A percentile compares a stretch with the other conserved stretches of the same genome.
Conservation (phyloP, 768 basidiomycete genomes). For the Pleurotus tuoliensis region DNA sequence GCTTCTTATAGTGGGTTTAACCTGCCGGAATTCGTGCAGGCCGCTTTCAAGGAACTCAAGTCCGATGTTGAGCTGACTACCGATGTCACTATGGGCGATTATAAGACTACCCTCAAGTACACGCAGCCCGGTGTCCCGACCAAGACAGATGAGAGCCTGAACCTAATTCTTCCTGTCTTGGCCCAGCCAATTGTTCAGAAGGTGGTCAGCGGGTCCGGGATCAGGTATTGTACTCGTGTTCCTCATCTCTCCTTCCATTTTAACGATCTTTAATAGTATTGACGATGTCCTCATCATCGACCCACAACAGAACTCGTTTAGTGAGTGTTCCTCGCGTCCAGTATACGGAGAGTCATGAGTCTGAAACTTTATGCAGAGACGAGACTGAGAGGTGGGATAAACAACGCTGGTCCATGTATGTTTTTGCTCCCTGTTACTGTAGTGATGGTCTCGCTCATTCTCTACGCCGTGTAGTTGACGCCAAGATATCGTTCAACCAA, state of each 20-base stretch:
- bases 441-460: slow-evolving; percentile 3
- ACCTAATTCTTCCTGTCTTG: slow-evolving; percentile 63
- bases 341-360: neutral
- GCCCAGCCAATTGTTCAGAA: slow-evolving; percentile 74
- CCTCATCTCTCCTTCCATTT: neutral
- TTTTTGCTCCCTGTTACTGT: slow-evolving; percentile 1
- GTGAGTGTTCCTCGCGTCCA: slow-evolving; percentile 25
- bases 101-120: slow-evolving; percentile 59
- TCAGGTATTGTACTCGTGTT: slow-evolving; percentile 38
- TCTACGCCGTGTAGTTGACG: slow-evolving; percentile 46
- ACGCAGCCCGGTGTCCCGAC: slow-evolving; percentile 54
- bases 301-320: slow-evolving; percentile 54
- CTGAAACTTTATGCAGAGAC: slow-evolving; percentile 30
- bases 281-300: slow-evolving; percentile 58
- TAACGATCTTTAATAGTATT: slow-evolving; percentile 31
- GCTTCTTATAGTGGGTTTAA: slow-evolving; percentile 50
- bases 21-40: slow-evolving; percentile 56
- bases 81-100: slow-evolving; percentile 62
- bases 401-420: slow-evolving; percentile 71
- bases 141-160: slow-evolving; percentile 55
- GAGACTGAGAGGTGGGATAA: slow-evolving; percentile 56
- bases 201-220: slow-evolving; percentile 52
- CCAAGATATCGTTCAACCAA: slow-evolving; percentile 58
- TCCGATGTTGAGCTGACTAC: slow-evolving; percentile 57
- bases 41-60: slow-evolving; percentile 61